phyloP scores from a whole-genome alignment of 768 basidiomycete genomes.

The Mycena crocata region DNA sequence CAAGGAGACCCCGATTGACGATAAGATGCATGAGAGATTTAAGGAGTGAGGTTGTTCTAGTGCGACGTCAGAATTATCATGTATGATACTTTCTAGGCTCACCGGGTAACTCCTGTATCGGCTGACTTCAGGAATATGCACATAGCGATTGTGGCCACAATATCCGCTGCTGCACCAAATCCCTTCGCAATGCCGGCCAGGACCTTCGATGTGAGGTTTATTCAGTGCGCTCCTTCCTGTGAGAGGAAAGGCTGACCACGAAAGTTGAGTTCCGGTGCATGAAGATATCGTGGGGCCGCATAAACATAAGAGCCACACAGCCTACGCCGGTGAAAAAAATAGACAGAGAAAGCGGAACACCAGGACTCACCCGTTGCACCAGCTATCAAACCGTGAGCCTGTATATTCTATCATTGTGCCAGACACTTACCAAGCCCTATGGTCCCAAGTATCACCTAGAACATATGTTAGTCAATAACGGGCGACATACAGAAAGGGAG shows the following conservation, averaged over 20 bases:
- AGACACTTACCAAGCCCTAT: neutral
- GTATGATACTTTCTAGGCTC: slow-evolving; percentile 18
- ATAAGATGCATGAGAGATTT: slow-evolving; percentile 53
- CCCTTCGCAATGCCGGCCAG: slow-evolving; percentile 59
- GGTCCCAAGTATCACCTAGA: neutral
- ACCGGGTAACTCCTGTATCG: slow-evolving; percentile 54
- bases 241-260: slow-evolving; percentile 29
- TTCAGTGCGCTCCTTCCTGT: too few relatives aligned
- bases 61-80: neutral
- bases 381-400: neutral
- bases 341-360: too few relatives aligned
- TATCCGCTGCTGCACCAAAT: slow-evolving; percentile 55
- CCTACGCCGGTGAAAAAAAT: neutral
- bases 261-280: slow-evolving; percentile 22
- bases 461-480: neutral
- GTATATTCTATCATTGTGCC: neutral
- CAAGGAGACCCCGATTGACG: slow-evolving; percentile 56
- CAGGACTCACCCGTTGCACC: neutral
- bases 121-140: slow-evolving; percentile 51
- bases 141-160: slow-evolving; percentile 58
- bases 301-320: slow-evolving; percentile 24
- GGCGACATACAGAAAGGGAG: neutral
- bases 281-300: slow-evolving; percentile 10
- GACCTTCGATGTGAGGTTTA: slow-evolving; percentile 41
- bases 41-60: slow-evolving; percentile 56